A percentile compares a stretch with the other conserved stretches of the same genome.
Conservation (phyloP, 228 moss, liverwort and hornwort species). For the Sphagnum magellanicum region DNA sequence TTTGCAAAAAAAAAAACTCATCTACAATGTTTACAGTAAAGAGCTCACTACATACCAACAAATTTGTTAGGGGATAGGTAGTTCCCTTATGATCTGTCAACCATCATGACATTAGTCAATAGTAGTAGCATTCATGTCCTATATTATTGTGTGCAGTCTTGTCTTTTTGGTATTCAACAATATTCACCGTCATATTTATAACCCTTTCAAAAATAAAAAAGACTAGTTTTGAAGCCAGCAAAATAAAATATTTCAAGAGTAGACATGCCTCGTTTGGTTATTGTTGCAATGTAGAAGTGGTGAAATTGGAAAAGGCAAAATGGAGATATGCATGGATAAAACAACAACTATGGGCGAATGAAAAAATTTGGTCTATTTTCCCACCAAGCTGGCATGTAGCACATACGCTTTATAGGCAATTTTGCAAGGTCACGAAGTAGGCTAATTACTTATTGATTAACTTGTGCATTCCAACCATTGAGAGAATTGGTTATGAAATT, state of each 20-base stretch:
- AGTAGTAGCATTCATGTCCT: too few species aligned
- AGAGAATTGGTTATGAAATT: too few species aligned
- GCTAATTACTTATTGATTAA: background rate
- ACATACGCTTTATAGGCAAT: slow-evolving; percentile 91
- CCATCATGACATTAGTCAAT: too few species aligned
- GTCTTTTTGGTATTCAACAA: too few species aligned
- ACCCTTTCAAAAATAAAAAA: too few species aligned
- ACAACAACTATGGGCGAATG: slow-evolving; percentile 89
- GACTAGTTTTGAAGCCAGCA: too few species aligned
- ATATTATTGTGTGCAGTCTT: too few species aligned
- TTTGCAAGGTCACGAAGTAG: slow-evolving; percentile 99
- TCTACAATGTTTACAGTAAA: slow-evolving; percentile 89
- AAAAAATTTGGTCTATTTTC: slow-evolving; percentile 99
- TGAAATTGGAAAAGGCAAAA: slow-evolving; percentile 90
- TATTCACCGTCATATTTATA: too few species aligned
- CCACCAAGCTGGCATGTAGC: slow-evolving; percentile 88
- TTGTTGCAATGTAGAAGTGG: slow-evolving; percentile 55
- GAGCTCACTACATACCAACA: slow-evolving; percentile 96
- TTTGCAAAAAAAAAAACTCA: slow-evolving; percentile 91
- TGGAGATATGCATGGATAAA: slow-evolving; percentile 99
- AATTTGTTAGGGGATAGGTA: slow-evolving; percentile 97
- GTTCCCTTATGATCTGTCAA: background rate
- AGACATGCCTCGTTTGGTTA: too few species aligned
- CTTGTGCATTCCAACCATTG: too few species aligned
- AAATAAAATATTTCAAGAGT: too few species aligned